phyloP scores from a whole-genome alignment of 2,329 filamentous ascomycete genomes.

The Elsinoe batatas region DNA sequence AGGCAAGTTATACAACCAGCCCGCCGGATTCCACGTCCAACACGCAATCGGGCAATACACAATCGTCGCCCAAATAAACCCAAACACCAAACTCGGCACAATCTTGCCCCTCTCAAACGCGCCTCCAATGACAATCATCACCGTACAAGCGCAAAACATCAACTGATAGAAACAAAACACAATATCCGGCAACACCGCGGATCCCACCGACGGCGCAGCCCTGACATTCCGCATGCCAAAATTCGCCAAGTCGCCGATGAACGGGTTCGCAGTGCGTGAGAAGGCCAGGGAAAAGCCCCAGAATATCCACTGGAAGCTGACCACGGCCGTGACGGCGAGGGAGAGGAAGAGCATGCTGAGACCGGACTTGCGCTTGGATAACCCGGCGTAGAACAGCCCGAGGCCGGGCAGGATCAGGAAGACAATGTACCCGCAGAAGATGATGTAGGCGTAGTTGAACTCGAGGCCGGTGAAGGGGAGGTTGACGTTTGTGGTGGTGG shows the following conservation, averaged over 20 bases:
- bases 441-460: constrained; percentile 51
- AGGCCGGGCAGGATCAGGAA: constrained; percentile 60
- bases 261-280: constrained; percentile 48
- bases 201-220: constrained; percentile 51
- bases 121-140: constrained; percentile 56
- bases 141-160: constrained; percentile 52
- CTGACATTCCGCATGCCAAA: constrained; percentile 53
- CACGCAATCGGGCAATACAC: constrained; percentile 55
- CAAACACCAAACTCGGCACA: constrained; percentile 53
- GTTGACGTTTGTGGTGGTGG: constrained; percentile 46
- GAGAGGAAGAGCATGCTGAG: constrained; percentile 49
- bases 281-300: constrained; percentile 55
- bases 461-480: constrained; percentile 49
- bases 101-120: constrained; percentile 56
- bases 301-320: constrained; percentile 52
- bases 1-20: constrained; percentile 54
- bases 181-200: constrained; percentile 50
- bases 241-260: constrained; percentile 53
- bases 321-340: constrained; percentile 29
- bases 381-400: constrained; percentile 54
- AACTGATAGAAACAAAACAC: constrained; percentile 58
- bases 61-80: constrained; percentile 54
- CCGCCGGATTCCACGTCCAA: constrained; percentile 59
- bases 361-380: constrained; percentile 53
- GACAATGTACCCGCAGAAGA: constrained; percentile 51